A percentile compares a stretch with the other conserved stretches of the same genome.
Conservation (phyloP, 306 rosid genomes). For the Geum urbanum region DNA sequence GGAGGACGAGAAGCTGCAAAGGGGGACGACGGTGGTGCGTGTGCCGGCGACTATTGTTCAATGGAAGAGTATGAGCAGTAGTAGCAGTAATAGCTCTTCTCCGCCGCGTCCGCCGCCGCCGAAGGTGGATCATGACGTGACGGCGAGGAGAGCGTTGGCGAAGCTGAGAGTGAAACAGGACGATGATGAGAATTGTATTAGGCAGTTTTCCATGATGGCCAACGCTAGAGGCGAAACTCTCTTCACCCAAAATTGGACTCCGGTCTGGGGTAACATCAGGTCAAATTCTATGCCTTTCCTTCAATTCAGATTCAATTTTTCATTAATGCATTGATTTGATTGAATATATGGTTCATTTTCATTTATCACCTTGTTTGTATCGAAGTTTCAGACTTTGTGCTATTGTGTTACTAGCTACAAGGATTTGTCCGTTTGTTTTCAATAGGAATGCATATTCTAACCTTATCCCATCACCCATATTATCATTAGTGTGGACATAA, state of each 20-base stretch:
- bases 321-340: not conserved
- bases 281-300: no score
- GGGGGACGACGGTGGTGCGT: no score
- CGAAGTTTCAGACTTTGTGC: not conserved
- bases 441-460: conserved; percentile 1
- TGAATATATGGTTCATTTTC: not conserved
- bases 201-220: conserved; percentile 51
- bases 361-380: conserved; percentile 7
- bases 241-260: conserved; percentile 83
- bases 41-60: conserved; percentile 52
- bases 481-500: not conserved
- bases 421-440: not conserved
- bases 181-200: conserved; percentile 26
- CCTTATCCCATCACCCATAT: not conserved
- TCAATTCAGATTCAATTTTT: not conserved
- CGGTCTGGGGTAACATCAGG: conserved; percentile 51
- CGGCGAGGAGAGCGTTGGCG: conserved; percentile 64
- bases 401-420: no score
- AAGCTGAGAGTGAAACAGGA: conserved; percentile 56
- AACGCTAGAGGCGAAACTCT: conserved; percentile 59
- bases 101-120: conserved; percentile 7
- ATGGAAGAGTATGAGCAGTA: conserved; percentile 39
- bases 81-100: no score
- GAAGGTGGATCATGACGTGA: conserved; percentile 40
- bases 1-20: no score